These are phyloP conservation scores for Rhizophagus clarus DNA, from an alignment of 192 early-diverging fungal genomes.

Conservation along the genomic window DNA sequence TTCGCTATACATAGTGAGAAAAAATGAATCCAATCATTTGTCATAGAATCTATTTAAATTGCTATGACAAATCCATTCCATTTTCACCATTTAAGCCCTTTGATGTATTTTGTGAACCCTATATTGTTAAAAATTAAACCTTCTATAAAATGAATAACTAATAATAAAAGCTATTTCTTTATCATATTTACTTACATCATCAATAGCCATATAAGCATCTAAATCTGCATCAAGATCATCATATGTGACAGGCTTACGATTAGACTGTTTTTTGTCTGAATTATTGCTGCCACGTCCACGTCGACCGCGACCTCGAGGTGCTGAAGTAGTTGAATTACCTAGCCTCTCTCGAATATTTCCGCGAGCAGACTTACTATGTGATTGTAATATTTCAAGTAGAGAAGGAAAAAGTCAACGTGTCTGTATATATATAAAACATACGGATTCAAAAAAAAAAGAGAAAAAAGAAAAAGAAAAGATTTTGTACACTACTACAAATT, in stretches of 20 bases:
- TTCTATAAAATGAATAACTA: not conserved
- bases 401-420: not conserved
- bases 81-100: not conserved
- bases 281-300: constrained; percentile 3
- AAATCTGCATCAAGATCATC: constrained; percentile 33
- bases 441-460: no score
- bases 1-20: not conserved
- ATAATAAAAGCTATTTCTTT: not conserved
- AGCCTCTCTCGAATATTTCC: constrained; percentile 16
- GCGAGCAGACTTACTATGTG: not conserved
- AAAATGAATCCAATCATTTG: not conserved
- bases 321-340: not conserved
- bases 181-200: not conserved
- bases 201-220: constrained; percentile 34
- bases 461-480: no score
- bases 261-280: constrained; percentile 10
- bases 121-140: not conserved
- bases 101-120: not conserved
- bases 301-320: not conserved
- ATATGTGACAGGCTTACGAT: constrained; percentile 21
- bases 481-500: no score
- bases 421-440: not conserved
- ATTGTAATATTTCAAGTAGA: not conserved
- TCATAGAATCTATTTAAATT: not conserved
- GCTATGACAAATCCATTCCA: constrained; percentile 19